Conservation (phyloP, 1,284 basidiomycete species). For the Ganoderma sp. region DNA sequence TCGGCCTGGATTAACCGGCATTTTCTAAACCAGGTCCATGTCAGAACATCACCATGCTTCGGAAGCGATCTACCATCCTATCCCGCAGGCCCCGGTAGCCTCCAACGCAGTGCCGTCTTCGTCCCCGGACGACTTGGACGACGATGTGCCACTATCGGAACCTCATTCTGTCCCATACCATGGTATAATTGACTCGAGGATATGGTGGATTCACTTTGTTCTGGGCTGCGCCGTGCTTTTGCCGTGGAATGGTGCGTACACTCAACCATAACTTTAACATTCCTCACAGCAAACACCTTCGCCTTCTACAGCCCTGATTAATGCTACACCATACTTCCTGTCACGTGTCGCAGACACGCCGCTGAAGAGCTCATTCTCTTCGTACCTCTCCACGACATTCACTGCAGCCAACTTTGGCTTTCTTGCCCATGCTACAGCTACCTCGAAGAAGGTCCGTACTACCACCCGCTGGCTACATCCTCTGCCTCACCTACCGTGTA, state of each 20-base stretch:
- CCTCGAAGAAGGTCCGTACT: conserved; percentile 64
- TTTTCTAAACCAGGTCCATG: conserved; percentile 9
- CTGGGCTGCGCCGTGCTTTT: conserved; percentile 74
- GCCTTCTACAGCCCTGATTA: conserved; percentile 64
- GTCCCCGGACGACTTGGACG: conserved; percentile 42
- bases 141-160: conserved; percentile 41
- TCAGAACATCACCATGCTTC: conserved; percentile 27
- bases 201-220: conserved; percentile 70
- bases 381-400: conserved; percentile 71
- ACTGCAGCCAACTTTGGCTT: conserved; percentile 69
- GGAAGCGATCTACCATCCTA: conserved; percentile 38
- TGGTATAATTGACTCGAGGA: conserved; percentile 45
- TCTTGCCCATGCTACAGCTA: conserved; percentile 72
- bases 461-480: not conserved
- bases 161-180: conserved; percentile 31
- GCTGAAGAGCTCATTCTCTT: conserved; percentile 64
- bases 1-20: not conserved
- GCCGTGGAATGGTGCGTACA: conserved; percentile 74
- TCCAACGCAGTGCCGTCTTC: conserved; percentile 23
- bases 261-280: not conserved
- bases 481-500: not conserved
- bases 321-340: conserved; percentile 76
- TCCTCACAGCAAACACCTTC: not conserved
- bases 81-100: conserved; percentile 38
- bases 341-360: conserved; percentile 64